Conservation (phyloP, 305 asterid species). For the Caryopteris hybrid region DNA sequence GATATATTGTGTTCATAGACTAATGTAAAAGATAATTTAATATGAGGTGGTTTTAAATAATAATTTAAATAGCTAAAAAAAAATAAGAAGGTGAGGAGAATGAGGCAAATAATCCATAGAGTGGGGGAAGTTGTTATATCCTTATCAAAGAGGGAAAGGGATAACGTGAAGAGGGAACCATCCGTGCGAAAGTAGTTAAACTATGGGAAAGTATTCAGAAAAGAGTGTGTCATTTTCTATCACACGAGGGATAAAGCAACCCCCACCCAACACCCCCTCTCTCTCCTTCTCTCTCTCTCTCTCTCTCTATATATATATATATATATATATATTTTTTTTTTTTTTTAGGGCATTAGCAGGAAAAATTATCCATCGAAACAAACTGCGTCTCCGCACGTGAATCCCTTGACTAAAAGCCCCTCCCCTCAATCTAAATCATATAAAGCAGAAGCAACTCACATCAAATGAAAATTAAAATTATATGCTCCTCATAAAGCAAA, state of each 20-base stretch:
- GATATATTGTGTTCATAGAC: too few species aligned
- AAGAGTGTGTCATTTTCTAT: conserved; percentile 34
- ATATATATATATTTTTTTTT: too few species aligned
- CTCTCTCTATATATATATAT: background rate
- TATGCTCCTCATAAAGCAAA: background rate
- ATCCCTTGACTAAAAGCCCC: conserved; percentile 23
- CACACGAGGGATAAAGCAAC: conserved; percentile 29
- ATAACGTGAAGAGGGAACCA: conserved; percentile 23
- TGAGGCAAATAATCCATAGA: background rate
- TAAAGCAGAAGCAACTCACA: conserved; percentile 1
- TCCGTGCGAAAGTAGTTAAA: conserved; percentile 45
- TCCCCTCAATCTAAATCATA: background rate
- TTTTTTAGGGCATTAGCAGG: background rate
- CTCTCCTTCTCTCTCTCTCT: background rate
- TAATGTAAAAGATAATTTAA: too few species aligned
- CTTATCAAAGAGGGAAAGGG: conserved; percentile 29
- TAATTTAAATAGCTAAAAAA: background rate
- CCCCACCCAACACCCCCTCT: background rate
- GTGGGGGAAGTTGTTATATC: conserved; percentile 25
- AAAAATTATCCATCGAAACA: conserved; percentile 17
- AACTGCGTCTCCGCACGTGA: conserved; percentile 54
- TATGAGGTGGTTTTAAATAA: too few species aligned
- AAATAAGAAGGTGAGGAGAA: background rate
- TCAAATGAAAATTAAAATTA: background rate
- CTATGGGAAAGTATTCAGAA: conserved; percentile 10